Evolutionary conservation across 345 rosid species (phyloP).

Genomic region (Passiflora organensis): DNA sequence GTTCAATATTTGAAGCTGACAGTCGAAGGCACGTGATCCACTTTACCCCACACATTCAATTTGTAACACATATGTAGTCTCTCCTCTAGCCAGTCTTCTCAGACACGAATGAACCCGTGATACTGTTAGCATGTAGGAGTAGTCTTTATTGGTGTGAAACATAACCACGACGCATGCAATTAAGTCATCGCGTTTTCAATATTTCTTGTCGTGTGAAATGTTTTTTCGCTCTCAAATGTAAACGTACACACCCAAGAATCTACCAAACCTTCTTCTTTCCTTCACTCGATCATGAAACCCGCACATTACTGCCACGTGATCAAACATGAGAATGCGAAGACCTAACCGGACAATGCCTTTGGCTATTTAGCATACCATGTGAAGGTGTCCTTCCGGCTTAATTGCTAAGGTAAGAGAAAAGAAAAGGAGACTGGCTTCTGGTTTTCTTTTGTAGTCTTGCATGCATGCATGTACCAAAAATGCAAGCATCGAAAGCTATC

Average conservation of each 20-base stretch:
- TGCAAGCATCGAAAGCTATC: background rate
- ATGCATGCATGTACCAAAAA: background rate
- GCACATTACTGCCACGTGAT: no score
- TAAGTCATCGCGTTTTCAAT: no score
- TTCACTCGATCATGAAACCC: no score
- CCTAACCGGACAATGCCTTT: background rate
- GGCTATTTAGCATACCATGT: background rate
- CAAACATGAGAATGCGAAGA: background rate
- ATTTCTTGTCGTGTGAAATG: no score
- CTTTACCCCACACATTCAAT: conserved; percentile 15
- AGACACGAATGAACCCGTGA: background rate
- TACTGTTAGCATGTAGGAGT: background rate
- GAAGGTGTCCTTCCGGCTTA: background rate
- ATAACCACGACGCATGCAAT: no score
- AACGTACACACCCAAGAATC: no score
- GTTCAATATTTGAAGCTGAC: conserved; percentile 13
- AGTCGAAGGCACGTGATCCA: conserved; percentile 13
- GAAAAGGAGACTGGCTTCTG: background rate
- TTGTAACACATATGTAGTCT: background rate
- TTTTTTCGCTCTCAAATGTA: no score
- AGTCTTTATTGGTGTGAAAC: no score
- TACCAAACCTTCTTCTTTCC: no score
- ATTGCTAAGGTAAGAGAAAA: no score
- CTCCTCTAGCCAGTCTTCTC: background rate
- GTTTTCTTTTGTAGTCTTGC: background rate